A percentile compares a stretch with the other conserved stretches of the same genome.
Evolutionary conservation across 2,329 filamentous ascomycete species (phyloP).

Genomic region (Neofusicoccum parvum): DNA sequence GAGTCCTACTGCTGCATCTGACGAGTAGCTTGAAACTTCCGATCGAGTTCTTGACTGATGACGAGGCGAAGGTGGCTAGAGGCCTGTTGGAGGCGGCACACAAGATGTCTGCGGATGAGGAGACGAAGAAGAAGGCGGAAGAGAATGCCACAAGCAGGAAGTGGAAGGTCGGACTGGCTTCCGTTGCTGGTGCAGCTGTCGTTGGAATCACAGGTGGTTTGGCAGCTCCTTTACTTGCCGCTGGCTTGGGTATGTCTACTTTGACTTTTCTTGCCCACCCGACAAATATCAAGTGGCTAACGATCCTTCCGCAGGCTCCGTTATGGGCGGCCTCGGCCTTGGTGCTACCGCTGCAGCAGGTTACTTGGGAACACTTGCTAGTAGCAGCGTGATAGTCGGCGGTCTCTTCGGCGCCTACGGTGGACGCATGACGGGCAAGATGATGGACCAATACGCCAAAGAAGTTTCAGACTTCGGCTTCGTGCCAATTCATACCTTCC

Average conservation of each 20-base stretch:
- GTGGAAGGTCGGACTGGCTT: slow-evolving; percentile 86
- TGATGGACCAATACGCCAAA: slow-evolving; percentile 82
- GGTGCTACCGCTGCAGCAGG: slow-evolving; percentile 73
- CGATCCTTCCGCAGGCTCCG: slow-evolving; percentile 54
- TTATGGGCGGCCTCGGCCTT: slow-evolving; percentile 77
- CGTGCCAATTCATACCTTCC: slow-evolving; percentile 41
- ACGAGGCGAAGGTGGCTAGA: slow-evolving; percentile 75
- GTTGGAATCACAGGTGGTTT: slow-evolving; percentile 80
- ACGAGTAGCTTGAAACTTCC: slow-evolving; percentile 71
- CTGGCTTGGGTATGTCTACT: slow-evolving; percentile 58
- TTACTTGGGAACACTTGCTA: slow-evolving; percentile 77
- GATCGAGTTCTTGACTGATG: slow-evolving; percentile 63
- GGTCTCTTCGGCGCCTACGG: slow-evolving; percentile 91
- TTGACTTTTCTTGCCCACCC: slow-evolving; percentile 37
- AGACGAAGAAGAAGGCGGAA: slow-evolving; percentile 72
- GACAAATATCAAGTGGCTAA: slow-evolving; percentile 26
- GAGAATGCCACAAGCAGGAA: slow-evolving; percentile 66
- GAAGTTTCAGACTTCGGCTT: slow-evolving; percentile 93
- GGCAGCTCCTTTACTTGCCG: slow-evolving; percentile 74
- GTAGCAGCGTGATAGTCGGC: slow-evolving; percentile 78
- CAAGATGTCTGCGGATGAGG: slow-evolving; percentile 71
- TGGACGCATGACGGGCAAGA: slow-evolving; percentile 77
- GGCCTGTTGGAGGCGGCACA: slow-evolving; percentile 71
- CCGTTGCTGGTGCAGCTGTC: slow-evolving; percentile 82
- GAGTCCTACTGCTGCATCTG: slow-evolving; percentile 70